phyloP scores from a whole-genome alignment of 257 asterid species.

The Capsicum rhomboideum region DNA sequence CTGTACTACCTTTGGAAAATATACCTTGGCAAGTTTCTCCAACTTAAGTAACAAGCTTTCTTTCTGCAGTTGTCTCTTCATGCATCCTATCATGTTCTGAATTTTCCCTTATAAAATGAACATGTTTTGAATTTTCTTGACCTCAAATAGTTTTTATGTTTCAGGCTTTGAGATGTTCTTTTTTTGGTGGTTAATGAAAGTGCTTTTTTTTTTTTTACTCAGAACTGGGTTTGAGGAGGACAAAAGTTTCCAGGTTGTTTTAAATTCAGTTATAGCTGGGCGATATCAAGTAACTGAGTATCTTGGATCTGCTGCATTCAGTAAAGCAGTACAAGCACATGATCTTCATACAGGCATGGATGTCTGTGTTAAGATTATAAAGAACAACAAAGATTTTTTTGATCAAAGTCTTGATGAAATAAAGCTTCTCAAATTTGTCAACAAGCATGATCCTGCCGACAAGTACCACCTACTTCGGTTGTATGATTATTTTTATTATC shows the following conservation, averaged over 20 bases:
- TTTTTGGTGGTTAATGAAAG: neutral
- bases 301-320: constrained; percentile 28
- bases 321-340: constrained; percentile 28
- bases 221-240: constrained; percentile 29
- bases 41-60: neutral
- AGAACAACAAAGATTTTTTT: constrained; percentile 26
- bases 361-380: constrained; percentile 23
- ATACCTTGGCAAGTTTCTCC: neutral
- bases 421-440: constrained; percentile 25
- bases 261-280: constrained; percentile 23
- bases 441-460: constrained; percentile 26
- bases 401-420: constrained; percentile 29
- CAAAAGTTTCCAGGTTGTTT: constrained; percentile 20
- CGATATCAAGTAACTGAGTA: constrained; percentile 28
- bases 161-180: neutral
- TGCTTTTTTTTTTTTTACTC: neutral
- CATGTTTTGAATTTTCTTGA: neutral
- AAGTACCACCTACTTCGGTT: constrained; percentile 22
- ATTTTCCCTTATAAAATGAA: neutral
- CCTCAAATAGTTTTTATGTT: neutral
- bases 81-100: neutral
- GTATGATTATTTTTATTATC: constrained; percentile 24
- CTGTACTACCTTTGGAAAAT: neutral
- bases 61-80: neutral
- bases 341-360: constrained; percentile 29